Conservation (phyloP, 75 land plant genomes). For the Pseudotsuga menziesii region DNA sequence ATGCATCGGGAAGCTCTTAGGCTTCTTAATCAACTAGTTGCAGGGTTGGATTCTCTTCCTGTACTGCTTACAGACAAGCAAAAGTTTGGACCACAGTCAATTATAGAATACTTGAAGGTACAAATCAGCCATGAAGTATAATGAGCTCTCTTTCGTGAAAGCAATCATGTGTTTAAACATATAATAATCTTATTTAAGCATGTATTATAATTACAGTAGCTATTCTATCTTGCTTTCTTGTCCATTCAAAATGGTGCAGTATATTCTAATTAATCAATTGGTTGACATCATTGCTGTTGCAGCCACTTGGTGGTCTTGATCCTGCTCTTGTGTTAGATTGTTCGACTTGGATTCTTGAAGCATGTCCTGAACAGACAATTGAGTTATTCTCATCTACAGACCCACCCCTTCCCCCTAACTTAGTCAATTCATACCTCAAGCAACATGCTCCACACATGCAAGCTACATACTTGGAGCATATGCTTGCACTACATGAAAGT, state of each 20-base stretch:
- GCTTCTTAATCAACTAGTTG: conserved; percentile 69
- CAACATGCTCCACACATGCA: conserved; percentile 81
- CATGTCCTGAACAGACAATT: conserved; percentile 74
- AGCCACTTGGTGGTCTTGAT: conserved; percentile 78
- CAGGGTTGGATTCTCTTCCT: conserved; percentile 55
- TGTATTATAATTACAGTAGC: not conserved
- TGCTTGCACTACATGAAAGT: conserved; percentile 66
- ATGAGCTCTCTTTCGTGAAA: not conserved
- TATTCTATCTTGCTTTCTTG: not conserved
- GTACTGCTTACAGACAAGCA: conserved; percentile 34
- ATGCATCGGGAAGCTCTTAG: conserved; percentile 87
- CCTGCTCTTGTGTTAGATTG: conserved; percentile 84
- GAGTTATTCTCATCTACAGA: conserved; percentile 74
- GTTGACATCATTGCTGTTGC: conserved; percentile 18
- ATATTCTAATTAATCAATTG: not conserved
- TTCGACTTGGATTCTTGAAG: conserved; percentile 71
- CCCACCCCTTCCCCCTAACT: conserved; percentile 72
- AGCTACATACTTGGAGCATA: conserved; percentile 75
- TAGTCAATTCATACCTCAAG: conserved; percentile 82
- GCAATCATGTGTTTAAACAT: not conserved
- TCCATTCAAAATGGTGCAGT: not conserved
- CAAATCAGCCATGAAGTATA: not conserved
- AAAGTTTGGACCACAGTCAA: conserved; percentile 64
- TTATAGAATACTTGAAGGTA: conserved; percentile 96
- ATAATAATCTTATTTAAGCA: not conserved